phyloP scores from a whole-genome alignment of 108 stramenopile species.

The Licmophora abbreviata region DNA sequence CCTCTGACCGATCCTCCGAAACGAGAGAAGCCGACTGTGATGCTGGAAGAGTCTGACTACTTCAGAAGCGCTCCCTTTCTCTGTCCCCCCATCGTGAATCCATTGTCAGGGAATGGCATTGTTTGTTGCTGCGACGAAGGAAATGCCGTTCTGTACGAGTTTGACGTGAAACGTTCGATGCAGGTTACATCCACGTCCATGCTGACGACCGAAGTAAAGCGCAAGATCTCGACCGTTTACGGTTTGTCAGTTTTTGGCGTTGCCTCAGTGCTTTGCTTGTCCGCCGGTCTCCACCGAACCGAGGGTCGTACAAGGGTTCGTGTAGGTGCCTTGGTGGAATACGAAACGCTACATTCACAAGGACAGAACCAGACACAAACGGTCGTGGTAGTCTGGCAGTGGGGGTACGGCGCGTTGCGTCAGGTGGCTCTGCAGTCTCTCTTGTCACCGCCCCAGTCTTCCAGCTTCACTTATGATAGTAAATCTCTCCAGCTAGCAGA shows the following conservation, averaged over 20 bases:
- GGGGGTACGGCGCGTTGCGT: constrained; percentile 50
- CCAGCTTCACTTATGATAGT: constrained; percentile 52
- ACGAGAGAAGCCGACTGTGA: neutral
- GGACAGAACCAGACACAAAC: constrained; percentile 26
- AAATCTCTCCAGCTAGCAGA: constrained; percentile 51
- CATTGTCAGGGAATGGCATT: constrained; percentile 64
- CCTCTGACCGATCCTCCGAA: neutral
- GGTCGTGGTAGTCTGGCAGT: constrained; percentile 70
- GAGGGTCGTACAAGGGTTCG: constrained; percentile 40
- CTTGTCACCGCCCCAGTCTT: constrained; percentile 37
- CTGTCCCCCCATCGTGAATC: constrained; percentile 43
- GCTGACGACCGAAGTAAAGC: constrained; percentile 42
- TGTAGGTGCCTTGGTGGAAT: constrained; percentile 52
- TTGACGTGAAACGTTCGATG: constrained; percentile 12
- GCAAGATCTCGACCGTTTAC: constrained; percentile 33
- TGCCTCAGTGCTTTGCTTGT: constrained; percentile 36
- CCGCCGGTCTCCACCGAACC: constrained; percentile 54
- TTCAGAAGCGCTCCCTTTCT: neutral
- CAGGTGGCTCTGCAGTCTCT: constrained; percentile 52
- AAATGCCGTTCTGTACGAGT: constrained; percentile 35
- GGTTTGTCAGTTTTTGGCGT: constrained; percentile 31
- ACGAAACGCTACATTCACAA: constrained; percentile 25
- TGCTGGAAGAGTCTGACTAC: neutral
- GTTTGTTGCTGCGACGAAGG: constrained; percentile 21
- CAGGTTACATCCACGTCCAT: constrained; percentile 36